Evolutionary conservation across 768 basidiomycete species (phyloP), one percentile per base, ranked within the genome.

Genomic region (Symmetrospora coprosmae): DNA sequence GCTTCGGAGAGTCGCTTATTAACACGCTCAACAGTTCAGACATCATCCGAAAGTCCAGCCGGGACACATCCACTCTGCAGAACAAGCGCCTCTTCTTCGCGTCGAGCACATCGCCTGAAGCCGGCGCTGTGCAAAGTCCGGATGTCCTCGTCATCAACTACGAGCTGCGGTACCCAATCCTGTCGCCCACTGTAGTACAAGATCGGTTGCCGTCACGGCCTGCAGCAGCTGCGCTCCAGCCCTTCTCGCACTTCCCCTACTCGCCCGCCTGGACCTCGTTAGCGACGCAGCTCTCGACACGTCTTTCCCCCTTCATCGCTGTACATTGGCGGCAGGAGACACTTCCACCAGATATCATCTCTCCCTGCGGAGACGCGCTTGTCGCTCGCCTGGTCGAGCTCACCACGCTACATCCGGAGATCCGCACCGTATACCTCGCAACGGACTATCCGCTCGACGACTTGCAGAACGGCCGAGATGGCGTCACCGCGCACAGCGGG

Each of bases 311-410:
- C 0, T 81, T 78, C 67, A 66, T 78, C 2, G 77, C 74, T 0
- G 75, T 83, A 7, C 78, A 81, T 65, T 83, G 80, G 81, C 72
- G 78, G 21, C 79, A 79, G 74, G 80, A 81, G 63, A 77, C 74
- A 16, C 72, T 81, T 51, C 67, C 76, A 0, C 67, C 73, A 0
- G 69, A 72, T 19, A 66, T 73, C 35, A 72, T 82, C 6, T 69
- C 72, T 0, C 74, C 75, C 37, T 82, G 81, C 65, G 79, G 79
- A 0, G 71, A 75, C 45, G 75, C 76, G 0, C 74, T 83, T 41
- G 72, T 82, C 37, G 73, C 75, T 41, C 71, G 73, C 5, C 72
- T 82, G 27, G 64, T 67, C 1, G 16, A 31, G 4, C 60, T 68
- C 11, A 60, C 73, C 13, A 33, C 30, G 30, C 8, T n/a, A 27